A percentile compares a stretch with the other conserved stretches of the same genome.
These are phyloP conservation scores for Bathelium albidoporum DNA, from an alignment of 495 filamentous ascomycete genomes.

Conservation along the genomic window DNA sequence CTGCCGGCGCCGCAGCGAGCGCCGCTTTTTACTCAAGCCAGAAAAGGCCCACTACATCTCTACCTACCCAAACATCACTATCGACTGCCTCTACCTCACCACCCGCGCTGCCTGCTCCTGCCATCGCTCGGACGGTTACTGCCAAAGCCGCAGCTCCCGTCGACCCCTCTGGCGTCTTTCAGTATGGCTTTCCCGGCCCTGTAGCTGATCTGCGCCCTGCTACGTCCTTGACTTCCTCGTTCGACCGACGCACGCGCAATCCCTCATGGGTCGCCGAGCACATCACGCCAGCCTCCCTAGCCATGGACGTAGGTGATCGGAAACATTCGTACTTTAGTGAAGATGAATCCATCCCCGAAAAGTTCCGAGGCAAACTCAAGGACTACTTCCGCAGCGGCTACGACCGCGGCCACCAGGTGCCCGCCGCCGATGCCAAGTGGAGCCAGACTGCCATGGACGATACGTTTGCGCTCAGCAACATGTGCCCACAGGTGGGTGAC, in stretches of 20 bases:
- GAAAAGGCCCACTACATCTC: slow-evolving; percentile 24
- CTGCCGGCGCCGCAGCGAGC: slow-evolving; percentile 75
- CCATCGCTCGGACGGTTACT: slow-evolving; percentile 27
- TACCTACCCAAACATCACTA: background rate
- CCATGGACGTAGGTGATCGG: slow-evolving; percentile 65
- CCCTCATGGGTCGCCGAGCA: slow-evolving; percentile 95
- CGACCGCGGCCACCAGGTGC: slow-evolving; percentile 70
- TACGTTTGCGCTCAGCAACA: slow-evolving; percentile 86
- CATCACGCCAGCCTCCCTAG: slow-evolving; percentile 82
- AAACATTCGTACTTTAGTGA: slow-evolving; percentile 75
- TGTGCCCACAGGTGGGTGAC: slow-evolving; percentile 95
- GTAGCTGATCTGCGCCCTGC: slow-evolving; percentile 69
- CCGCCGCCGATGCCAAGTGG: slow-evolving; percentile 94
- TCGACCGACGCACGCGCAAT: slow-evolving; percentile 84
- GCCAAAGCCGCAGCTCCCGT: slow-evolving; percentile 45
- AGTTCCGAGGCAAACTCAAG: slow-evolving; percentile 79
- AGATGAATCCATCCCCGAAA: slow-evolving; percentile 64
- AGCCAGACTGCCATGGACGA: slow-evolving; percentile 85
- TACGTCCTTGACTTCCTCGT: slow-evolving; percentile 67
- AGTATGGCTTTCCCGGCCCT: slow-evolving; percentile 96
- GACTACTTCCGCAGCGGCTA: slow-evolving; percentile 90
- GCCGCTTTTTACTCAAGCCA: slow-evolving; percentile 53
- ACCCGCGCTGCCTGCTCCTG: slow-evolving; percentile 22
- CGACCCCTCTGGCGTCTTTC: slow-evolving; percentile 79
- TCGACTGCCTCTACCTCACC: slow-evolving; percentile 17